Conservation (phyloP, 805 yeast species). For the Candida nanaspora region DNA sequence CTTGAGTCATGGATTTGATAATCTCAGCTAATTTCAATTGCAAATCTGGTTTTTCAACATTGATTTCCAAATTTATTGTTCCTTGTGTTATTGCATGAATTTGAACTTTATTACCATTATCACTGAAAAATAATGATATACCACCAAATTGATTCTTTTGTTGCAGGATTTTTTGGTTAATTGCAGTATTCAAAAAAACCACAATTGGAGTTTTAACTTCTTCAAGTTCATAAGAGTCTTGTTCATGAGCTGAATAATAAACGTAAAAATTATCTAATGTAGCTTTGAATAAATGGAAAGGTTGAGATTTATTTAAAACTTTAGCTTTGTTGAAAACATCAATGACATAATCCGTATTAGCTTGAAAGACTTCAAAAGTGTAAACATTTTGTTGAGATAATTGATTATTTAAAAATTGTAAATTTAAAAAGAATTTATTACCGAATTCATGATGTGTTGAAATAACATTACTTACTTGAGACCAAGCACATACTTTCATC, state of each 20-base stretch:
- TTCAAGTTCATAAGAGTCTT: conserved; percentile 43
- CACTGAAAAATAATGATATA: conserved; percentile 15
- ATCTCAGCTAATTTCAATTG: conserved; percentile 30
- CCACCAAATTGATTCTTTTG: conserved; percentile 20
- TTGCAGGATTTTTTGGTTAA: conserved; percentile 29
- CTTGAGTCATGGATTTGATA: conserved; percentile 27
- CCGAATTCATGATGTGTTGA: conserved; percentile 36
- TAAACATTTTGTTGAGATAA: conserved; percentile 7
- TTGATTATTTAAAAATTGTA: conserved; percentile 20
- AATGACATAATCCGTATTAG: conserved; percentile 34
- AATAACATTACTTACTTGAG: conserved; percentile 47
- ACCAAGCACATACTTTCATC: conserved; percentile 64
- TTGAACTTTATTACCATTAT: conserved; percentile 11
- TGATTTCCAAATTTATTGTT: conserved; percentile 14
- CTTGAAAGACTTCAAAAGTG: conserved; percentile 18
- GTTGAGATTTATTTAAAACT: conserved; percentile 68
- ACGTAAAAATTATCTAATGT: conserved; percentile 27
- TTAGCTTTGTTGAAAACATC: conserved; percentile 61
- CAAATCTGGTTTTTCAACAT: conserved; percentile 26
- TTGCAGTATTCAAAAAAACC: conserved; percentile 54
- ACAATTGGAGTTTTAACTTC: conserved; percentile 55
- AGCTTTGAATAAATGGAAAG: conserved; percentile 73
- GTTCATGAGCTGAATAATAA: conserved; percentile 68
- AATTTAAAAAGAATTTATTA: conserved; percentile 17
- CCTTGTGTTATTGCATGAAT: conserved; percentile 20